Evolutionary conservation across 345 rosid species (phyloP).

Genomic region (Hibiscus mutabilis): DNA sequence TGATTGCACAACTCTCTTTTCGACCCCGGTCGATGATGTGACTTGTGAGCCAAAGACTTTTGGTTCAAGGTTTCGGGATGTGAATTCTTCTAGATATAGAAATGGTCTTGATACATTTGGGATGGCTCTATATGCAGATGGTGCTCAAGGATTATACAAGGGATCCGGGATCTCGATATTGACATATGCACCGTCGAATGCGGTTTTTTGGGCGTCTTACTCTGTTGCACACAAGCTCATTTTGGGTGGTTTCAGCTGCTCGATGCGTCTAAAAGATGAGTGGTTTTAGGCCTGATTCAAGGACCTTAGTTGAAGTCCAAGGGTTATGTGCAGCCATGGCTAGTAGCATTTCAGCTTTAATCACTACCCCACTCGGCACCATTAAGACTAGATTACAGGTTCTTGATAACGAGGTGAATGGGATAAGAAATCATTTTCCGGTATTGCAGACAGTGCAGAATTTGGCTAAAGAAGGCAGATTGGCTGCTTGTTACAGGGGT

Average conservation of each 20-base stretch:
- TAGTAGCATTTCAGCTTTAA: constrained; percentile 65
- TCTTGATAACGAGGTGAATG: constrained; percentile 61
- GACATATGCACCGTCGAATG: constrained; percentile 94
- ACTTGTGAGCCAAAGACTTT: constrained; percentile 35
- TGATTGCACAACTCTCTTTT: constrained; percentile 73
- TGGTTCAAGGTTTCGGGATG: constrained; percentile 63
- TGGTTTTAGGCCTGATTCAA: constrained; percentile 31
- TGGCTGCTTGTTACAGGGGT: constrained; percentile 71
- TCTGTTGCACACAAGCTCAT: constrained; percentile 58
- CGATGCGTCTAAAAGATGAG: constrained; percentile 22
- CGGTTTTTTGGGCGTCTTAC: constrained; percentile 94
- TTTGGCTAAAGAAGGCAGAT: constrained; percentile 67
- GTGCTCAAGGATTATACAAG: constrained; percentile 70
- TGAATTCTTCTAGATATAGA: constrained; percentile 34
- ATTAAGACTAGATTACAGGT: constrained; percentile 83
- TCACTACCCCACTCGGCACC: constrained; percentile 82
- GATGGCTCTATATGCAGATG: constrained; percentile 63
- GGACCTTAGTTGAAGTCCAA: constrained; percentile 48
- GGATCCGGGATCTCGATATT: constrained; percentile 87
- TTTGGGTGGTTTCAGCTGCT: constrained; percentile 42
- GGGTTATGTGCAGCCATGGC: constrained; percentile 70
- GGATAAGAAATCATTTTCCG: constrained; percentile 50
- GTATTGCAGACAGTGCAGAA: constrained; percentile 45
- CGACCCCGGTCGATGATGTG: constrained; percentile 53
- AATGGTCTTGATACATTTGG: constrained; percentile 74